Base-by-base conservation (phyloP, 2,329 filamentous ascomycete species). In the Pezicula rhizophila region DNA sequence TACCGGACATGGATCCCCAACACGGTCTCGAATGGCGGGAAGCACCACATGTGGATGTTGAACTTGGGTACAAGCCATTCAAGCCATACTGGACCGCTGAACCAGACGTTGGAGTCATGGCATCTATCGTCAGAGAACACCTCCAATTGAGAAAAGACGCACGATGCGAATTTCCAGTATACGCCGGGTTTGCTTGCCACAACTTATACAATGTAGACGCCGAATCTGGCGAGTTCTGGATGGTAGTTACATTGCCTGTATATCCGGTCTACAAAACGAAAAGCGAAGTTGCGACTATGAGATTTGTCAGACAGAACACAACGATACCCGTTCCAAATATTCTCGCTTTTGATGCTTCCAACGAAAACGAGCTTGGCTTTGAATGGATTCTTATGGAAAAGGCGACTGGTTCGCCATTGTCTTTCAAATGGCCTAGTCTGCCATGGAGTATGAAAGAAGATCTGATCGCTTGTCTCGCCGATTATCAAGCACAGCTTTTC, bases 321-420 rank as follows among this genome's bases (percentile, higher is more conserved):
- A 44, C 47, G 1, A 57, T 70, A 1, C 69, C 66, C 0, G 60
- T 69, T 3, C 61, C 70, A 2, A 42, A 53, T 2, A 59, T 72
- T 2, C 42, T 68, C 33, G 63, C 55, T 2, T 70, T 61, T 47
- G 62, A 68, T 23, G 57, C 64, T 25, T 61, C 51, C 7, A 52
- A 41, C 14, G 39, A 62, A 2, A 71, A 70, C 28, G 56, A 64
- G 18, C 59, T 71, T 25, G 67, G 65, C 0, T 69, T 65, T 15
- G 68, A 71, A 56, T 73, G 68, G 68, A 70, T 70, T 8, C 45
- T 70, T 11, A 68, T 71, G 64, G 57, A 63, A 5, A 50, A 53
- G 6, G 51, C 68, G 14, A 25, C 25, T 37, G 50, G 49, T 0
- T 52, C 5, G 55, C 52, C 1, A 45, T 60, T 54, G 42, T 52